A percentile compares a stretch with the other conserved stretches of the same genome.
These are phyloP conservation scores for Fraxinus sp. DNA, from an alignment of 305 asterid genomes.

Conservation along the genomic window DNA sequence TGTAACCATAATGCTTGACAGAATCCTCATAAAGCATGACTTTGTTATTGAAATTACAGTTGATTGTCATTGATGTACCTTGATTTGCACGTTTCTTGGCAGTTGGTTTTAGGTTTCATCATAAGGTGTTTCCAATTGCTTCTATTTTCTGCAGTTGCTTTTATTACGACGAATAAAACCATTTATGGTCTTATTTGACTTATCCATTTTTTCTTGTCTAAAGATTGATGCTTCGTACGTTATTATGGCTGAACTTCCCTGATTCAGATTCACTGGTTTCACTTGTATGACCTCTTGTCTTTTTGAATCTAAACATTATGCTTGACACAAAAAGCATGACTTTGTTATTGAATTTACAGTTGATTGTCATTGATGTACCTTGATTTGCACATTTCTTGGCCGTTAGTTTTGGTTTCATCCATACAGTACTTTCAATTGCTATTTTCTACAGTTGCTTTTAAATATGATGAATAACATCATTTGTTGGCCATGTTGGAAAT, in stretches of 20 bases:
- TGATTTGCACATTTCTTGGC: neutral
- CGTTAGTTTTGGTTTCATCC: neutral
- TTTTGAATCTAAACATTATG: constrained; percentile 16
- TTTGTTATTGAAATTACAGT: constrained; percentile 10
- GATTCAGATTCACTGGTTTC: neutral
- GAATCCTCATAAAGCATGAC: constrained; percentile 21
- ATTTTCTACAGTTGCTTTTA: constrained; percentile 15
- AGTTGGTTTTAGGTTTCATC: constrained; percentile 19
- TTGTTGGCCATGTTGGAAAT: neutral
- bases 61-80: constrained; percentile 22
- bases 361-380: constrained; percentile 20
- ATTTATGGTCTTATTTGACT: neutral
- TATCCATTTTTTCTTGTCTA: neutral
- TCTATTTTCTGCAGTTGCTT: constrained; percentile 15
- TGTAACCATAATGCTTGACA: constrained; percentile 7
- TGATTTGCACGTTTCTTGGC: constrained; percentile 19
- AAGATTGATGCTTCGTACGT: neutral
- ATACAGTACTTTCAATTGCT: constrained; percentile 14
- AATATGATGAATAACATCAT: constrained; percentile 26
- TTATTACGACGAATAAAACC: constrained; percentile 20
- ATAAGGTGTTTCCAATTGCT: constrained; percentile 12
- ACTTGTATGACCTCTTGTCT: neutral
- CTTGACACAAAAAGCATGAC: constrained; percentile 10
- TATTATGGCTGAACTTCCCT: neutral
- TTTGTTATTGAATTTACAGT: constrained; percentile 9